Conservation (phyloP, 75 land plant genomes). For the Chamaecyparis obtusa region DNA sequence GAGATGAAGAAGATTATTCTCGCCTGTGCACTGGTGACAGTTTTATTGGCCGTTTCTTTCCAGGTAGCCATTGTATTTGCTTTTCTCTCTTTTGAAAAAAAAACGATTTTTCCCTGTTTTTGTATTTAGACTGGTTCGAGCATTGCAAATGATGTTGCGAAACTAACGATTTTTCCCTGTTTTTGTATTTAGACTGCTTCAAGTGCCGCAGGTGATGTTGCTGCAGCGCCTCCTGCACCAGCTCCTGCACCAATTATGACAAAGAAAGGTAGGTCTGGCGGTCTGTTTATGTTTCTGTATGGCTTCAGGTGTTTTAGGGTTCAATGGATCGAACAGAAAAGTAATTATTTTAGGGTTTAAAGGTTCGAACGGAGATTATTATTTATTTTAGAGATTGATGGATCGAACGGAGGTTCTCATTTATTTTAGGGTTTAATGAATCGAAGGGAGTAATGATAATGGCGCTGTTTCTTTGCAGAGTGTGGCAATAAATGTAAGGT, state of each 20-base stretch:
- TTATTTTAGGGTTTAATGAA: neutral
- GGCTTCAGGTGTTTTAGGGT: neutral
- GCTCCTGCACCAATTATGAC: neutral
- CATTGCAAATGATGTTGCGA: neutral
- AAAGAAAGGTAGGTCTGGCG: neutral
- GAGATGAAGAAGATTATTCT: neutral
- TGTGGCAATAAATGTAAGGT: slow-evolving; percentile 11
- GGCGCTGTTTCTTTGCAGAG: neutral
- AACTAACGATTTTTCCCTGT: too few relatives aligned
- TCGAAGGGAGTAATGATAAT: neutral
- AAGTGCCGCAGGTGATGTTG: neutral
- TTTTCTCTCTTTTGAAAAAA: neutral
- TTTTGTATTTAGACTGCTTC: neutral
- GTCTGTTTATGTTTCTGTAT: neutral
- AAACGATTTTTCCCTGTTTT: neutral
- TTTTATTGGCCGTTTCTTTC: neutral
- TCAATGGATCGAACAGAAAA: neutral
- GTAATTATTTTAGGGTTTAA: too few relatives aligned
- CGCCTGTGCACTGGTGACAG: neutral
- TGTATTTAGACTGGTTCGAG: neutral
- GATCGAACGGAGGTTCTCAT: too few relatives aligned
- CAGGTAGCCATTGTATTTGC: neutral
- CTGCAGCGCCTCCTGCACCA: neutral
- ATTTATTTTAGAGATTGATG: too few relatives aligned
- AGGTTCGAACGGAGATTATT: too few relatives aligned